phyloP scores from a whole-genome alignment of 306 rosid species.

The Prunus kanzakura region DNA sequence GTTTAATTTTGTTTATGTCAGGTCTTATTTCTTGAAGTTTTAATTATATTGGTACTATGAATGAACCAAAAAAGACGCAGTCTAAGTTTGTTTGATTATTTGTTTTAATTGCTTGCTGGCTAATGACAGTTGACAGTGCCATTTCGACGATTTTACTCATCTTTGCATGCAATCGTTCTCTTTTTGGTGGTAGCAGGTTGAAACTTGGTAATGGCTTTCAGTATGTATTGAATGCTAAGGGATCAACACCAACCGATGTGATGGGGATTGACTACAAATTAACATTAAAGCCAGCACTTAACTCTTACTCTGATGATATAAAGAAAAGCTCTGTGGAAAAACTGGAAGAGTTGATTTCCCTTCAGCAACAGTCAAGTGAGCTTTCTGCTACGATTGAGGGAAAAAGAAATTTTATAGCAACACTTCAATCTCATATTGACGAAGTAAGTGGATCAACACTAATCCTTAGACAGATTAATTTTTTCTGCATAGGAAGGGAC shows the following conservation, averaged over 20 bases:
- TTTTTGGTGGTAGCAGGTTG: slow-evolving; percentile 48
- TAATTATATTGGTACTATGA: not conserved
- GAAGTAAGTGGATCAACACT: slow-evolving; percentile 51
- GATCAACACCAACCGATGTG: slow-evolving; percentile 70
- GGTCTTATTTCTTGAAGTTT: not conserved
- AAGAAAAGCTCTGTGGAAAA: slow-evolving; percentile 63
- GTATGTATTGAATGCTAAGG: slow-evolving; percentile 62
- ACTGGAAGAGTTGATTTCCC: slow-evolving; percentile 55
- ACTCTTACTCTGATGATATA: slow-evolving; percentile 46
- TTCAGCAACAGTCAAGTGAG: slow-evolving; percentile 56
- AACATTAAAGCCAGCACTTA: slow-evolving; percentile 58
- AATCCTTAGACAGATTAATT: not conserved
- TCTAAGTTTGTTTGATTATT: not conserved
- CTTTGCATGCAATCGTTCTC: slow-evolving; percentile 1
- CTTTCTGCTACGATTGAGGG: slow-evolving; percentile 57
- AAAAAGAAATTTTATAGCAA: slow-evolving; percentile 44
- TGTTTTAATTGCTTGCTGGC: not conserved
- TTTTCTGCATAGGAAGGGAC: not conserved
- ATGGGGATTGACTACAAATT: slow-evolving; percentile 77
- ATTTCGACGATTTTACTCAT: not conserved
- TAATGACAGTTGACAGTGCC: not conserved
- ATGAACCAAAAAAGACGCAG: not conserved
- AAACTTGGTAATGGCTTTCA: slow-evolving; percentile 65
- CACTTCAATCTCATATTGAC: slow-evolving; percentile 42
- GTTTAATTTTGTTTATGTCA: not conserved